Base-by-base conservation (phyloP, 305 asterid species). In the Petunia hybrid region DNA sequence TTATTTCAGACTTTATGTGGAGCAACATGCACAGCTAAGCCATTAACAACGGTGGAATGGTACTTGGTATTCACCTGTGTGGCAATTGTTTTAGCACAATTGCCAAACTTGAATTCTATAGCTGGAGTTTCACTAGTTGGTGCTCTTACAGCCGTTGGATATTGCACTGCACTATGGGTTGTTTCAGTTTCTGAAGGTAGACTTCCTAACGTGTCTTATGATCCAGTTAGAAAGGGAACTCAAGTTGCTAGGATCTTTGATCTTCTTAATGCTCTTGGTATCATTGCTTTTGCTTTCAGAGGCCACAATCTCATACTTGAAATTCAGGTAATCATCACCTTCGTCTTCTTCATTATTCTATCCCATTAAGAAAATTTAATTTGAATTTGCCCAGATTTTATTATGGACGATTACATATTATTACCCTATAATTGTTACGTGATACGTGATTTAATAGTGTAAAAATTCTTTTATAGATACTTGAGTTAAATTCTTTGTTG, bases 261-360 rank as follows among this genome's bases (percentile, higher is more conserved):
- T 62, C 82, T 90, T 64, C 84, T 95, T 43, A 95, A 95, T 78
- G 97, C 99, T 0, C 91, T 95, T 65, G 99, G 99, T 77, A 95
- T 95, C 80, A 84, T 95, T 79, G 92, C 98, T 56, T 93, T 95
- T 82, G 97, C 95, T 64, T 95, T 93, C 81, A 89, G 97, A 83
- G 99, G 99, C 4, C 99, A 95, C 80, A 95, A 93, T 85, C 95
- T 93, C 90, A 88, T 90, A 42, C 94, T 93, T 51, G 99, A 95
- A 85, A 95, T 95, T 39, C 99, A 95, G 97, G 99, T 92, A 22
- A 14, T 14, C 0, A 64, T 64, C 43, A 5, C 39, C 71, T 2
- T 12, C 59, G 10, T 36, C 45, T 48, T 12, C 2, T 48, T 8
- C 55, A 48, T 48, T 48, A 22, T 22, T 48, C 55, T 48, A 7